Conservation (phyloP, 176 grass and related monocot genomes). For the Puya raimondii region DNA sequence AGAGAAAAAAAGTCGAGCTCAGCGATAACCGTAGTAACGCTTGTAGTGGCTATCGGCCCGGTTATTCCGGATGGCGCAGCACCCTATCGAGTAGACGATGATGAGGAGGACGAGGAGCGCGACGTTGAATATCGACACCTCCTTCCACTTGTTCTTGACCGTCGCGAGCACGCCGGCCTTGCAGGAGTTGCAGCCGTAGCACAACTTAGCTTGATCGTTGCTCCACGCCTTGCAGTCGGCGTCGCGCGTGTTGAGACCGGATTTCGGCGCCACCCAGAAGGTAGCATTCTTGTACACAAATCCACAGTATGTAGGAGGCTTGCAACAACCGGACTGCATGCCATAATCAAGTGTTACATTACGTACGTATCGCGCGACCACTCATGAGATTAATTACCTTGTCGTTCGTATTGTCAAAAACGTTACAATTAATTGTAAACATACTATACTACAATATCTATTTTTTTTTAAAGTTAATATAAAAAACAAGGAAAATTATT, state of each 20-base stretch:
- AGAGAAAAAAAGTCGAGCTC: too few species aligned
- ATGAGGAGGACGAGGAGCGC: conserved; percentile 35
- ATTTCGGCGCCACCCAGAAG: not conserved
- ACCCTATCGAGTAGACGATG: conserved; percentile 54
- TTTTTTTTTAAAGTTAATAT: too few species aligned
- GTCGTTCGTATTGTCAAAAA: too few species aligned
- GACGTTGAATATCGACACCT: conserved; percentile 35
- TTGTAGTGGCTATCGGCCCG: conserved; percentile 2
- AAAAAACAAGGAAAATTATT: too few species aligned
- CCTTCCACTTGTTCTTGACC: conserved; percentile 48
- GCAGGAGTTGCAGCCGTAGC: conserved; percentile 28
- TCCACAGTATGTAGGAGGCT: conserved; percentile 23
- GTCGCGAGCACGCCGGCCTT: conserved; percentile 42
- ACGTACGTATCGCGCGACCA: too few species aligned
- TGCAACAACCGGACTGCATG: conserved; percentile 30
- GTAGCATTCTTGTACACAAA: conserved; percentile 10
- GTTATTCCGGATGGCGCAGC: conserved; percentile 52
- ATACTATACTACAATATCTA: too few species aligned
- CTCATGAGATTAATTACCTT: too few species aligned
- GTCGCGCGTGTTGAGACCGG: not conserved
- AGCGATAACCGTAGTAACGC: not conserved
- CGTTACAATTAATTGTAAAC: too few species aligned
- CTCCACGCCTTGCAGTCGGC: conserved; percentile 9
- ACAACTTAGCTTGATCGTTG: conserved; percentile 13
- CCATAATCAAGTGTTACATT: not conserved